phyloP scores from a whole-genome alignment of 768 basidiomycete species.

The Podaxis mareebaensis region DNA sequence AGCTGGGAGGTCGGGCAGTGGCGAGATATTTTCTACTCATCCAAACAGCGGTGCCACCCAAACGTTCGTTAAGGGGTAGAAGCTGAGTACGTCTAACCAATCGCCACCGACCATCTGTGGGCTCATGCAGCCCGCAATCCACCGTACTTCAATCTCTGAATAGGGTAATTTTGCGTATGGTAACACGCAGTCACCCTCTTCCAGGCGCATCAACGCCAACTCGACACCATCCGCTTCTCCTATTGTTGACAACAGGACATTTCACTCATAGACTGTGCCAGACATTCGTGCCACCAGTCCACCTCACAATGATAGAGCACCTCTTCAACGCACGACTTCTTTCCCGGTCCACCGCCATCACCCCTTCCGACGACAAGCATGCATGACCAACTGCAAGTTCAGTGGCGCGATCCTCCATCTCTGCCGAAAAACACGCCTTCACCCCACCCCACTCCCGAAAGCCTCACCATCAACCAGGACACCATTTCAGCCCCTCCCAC shows the following conservation, averaged over 20 bases:
- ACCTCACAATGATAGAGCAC: neutral
- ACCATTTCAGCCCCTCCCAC: neutral
- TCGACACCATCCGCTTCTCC: no score
- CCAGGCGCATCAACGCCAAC: no score
- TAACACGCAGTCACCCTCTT: no score
- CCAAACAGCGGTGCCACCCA: no score
- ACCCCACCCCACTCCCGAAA: neutral
- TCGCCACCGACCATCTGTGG: no score
- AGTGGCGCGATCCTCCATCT: neutral
- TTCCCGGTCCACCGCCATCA: neutral
- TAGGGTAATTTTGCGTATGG: no score
- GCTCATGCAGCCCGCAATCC: no score
- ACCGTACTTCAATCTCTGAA: no score
- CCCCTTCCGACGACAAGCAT: neutral
- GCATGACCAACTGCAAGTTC: constrained; percentile 5
- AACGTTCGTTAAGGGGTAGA: no score
- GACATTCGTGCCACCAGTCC: neutral
- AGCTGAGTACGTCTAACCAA: no score
- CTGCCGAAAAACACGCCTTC: neutral
- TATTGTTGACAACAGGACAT: neutral
- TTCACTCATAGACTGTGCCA: neutral
- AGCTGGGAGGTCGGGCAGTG: no score
- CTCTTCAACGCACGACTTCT: neutral
- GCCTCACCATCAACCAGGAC: neutral
- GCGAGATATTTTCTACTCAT: no score